These are phyloP conservation scores for Solanum chilense DNA, from an alignment of 257 asterid species.

Conservation along the genomic window DNA sequence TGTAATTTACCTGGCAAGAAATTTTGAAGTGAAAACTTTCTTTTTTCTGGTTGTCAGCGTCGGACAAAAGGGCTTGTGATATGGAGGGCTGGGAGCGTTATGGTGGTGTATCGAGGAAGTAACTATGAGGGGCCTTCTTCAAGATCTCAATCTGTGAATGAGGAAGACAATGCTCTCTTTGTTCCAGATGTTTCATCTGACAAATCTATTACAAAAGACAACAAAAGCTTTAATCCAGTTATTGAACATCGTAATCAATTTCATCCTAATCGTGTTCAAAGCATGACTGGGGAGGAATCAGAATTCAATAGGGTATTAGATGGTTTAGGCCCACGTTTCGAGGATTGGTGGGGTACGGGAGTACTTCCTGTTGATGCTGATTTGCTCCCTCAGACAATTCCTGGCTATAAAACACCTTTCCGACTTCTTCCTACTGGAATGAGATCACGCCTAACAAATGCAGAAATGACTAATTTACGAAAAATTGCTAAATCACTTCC, in stretches of 20 bases:
- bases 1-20: neutral
- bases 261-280: constrained; percentile 18
- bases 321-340: constrained; percentile 93
- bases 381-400: constrained; percentile 76
- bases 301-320: constrained; percentile 61
- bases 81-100: constrained; percentile 99
- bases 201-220: constrained; percentile 11
- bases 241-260: constrained; percentile 29
- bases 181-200: constrained; percentile 62
- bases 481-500: constrained; percentile 88
- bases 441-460: constrained; percentile 83
- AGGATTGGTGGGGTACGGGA: constrained; percentile 99
- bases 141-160: constrained; percentile 29
- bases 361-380: constrained; percentile 97
- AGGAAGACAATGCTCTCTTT: constrained; percentile 47
- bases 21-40: neutral
- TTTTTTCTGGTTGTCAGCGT: constrained; percentile 45
- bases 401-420: constrained; percentile 87
- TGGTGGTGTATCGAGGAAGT: constrained; percentile 88
- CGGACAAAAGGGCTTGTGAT: constrained; percentile 86
- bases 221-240: constrained; percentile 16
- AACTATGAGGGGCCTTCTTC: constrained; percentile 76
- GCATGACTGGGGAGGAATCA: constrained; percentile 59
- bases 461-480: constrained; percentile 90
- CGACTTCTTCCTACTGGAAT: constrained; percentile 93